Percentiles rank a stretch among this genome's conserved stretches.
phyloP scores from a whole-genome alignment of 306 rosid species.

The Rubus idaeus region DNA sequence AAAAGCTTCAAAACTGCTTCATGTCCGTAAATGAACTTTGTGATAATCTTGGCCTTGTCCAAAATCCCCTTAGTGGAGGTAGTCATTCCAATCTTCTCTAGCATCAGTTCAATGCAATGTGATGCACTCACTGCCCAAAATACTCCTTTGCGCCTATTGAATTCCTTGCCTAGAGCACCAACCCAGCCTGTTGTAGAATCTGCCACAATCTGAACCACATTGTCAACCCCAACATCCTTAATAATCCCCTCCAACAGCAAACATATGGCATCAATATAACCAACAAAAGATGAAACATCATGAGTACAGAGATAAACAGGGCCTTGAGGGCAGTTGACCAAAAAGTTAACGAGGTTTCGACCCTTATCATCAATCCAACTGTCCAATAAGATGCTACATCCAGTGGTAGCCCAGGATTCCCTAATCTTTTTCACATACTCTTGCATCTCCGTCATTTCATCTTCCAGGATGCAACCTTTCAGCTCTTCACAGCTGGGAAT shows the following conservation, averaged over 20 bases:
- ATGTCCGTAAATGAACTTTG: constrained; percentile 23
- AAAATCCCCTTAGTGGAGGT: constrained; percentile 3
- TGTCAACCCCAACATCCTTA: constrained; percentile 17
- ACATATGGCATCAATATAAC: not conserved
- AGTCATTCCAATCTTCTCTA: constrained; percentile 24
- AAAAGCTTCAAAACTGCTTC: constrained; percentile 16
- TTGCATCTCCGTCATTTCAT: constrained; percentile 30
- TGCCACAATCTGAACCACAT: constrained; percentile 27
- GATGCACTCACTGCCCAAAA: constrained; percentile 33
- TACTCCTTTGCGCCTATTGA: constrained; percentile 21
- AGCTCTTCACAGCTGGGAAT: constrained; percentile 29
- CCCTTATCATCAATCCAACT: constrained; percentile 28
- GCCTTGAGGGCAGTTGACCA: constrained; percentile 32
- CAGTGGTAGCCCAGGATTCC: constrained; percentile 28
- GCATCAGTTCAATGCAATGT: constrained; percentile 29
- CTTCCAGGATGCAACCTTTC: constrained; percentile 27
- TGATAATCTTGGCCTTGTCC: constrained; percentile 26
- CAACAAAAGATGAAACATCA: constrained; percentile 21
- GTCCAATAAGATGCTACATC: constrained; percentile 35
- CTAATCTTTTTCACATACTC: constrained; percentile 20
- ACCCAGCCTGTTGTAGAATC: constrained; percentile 27
- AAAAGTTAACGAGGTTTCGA: constrained; percentile 23
- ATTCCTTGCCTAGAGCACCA: constrained; percentile 15
- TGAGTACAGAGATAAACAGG: constrained; percentile 18
- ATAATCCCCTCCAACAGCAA: constrained; percentile 19